Base-by-base conservation (phyloP, 2,329 filamentous ascomycete species). In the Claviceps sp. region DNA sequence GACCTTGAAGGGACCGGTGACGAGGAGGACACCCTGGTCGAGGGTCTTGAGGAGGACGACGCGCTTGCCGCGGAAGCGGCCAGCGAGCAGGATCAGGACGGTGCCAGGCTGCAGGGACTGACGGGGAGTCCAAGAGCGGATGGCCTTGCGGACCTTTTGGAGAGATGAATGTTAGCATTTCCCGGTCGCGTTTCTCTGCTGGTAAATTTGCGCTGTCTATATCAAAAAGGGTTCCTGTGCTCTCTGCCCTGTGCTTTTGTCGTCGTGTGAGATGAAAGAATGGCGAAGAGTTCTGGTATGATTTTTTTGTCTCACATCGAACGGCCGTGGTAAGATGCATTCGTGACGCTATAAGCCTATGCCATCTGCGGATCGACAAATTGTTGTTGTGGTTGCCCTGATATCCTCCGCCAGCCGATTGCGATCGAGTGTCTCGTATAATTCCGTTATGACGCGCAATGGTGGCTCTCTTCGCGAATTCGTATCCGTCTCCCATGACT, bases 1-100 rank as follows among this genome's bases (percentile, higher is more conserved):
- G 79, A 98, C 86, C 86, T 97, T 98, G 87, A 97, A 98, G 72
- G 93, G 93, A 68, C 93, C 93, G 71, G 93, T 98, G 68, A 98
- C 89, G 73, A 98, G 89, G 73, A 98, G 89, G 62, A 96, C 89
- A 78, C 93, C 93, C 80, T 96, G 89, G 70, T 88, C 81, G 70
- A 98, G 90, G 75, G 85, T 82, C 85, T 97, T 97, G 73, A 98
- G 87, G 77, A 97, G 89, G 69, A 98, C 81, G 69, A 98, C 93
- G 73, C 93, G 93, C 89, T 98, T 98, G 82, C 93, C 93, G 68
- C 93, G 91, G 89, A 97, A 98, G 70, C 93, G 93, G 69, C 93
- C 93, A 73, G 93, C 93, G 72, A 98, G 89, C 73, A 98, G 89
- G 77, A 98, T 98, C 71, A 98, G 87, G 72, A 98, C 82, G 72